Evolutionary conservation across 148 eudicot genomes (phyloP).

Genomic region (Oxyria digyna): DNA sequence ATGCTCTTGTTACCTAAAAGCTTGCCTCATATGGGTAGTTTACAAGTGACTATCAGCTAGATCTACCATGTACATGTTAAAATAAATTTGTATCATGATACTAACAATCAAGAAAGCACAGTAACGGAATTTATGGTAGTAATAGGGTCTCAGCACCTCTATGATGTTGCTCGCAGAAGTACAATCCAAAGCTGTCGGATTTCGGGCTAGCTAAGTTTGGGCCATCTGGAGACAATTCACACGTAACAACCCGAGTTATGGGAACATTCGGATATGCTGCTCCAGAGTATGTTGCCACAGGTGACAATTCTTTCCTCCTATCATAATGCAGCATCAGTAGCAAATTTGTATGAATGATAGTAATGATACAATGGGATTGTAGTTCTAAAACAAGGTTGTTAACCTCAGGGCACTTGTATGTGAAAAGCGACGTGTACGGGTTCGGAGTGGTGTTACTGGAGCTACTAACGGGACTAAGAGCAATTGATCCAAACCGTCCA

Average conservation of each 20-base stretch:
- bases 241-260: conserved; percentile 7
- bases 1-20: not conserved
- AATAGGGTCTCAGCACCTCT: not conserved
- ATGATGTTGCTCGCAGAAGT: not conserved
- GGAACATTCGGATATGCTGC: conserved; percentile 7
- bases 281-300: conserved; percentile 7
- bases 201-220: conserved; percentile 10
- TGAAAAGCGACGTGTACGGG: conserved; percentile 7
- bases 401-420: conserved; percentile 1
- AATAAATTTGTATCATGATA: conserved; percentile 11
- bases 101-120: not conserved
- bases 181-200: conserved; percentile 4
- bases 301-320: not conserved
- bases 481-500: conserved; percentile 3
- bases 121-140: not conserved
- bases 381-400: not conserved
- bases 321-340: no score
- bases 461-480: conserved; percentile 4
- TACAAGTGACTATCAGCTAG: no score
- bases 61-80: no score
- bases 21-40: no score
- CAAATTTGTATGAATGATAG: not conserved
- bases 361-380: not conserved
- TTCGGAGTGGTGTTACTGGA: conserved; percentile 9
- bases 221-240: conserved; percentile 7